Evolutionary conservation across 345 rosid species (phyloP).

Genomic region (Raphanus sativus): DNA sequence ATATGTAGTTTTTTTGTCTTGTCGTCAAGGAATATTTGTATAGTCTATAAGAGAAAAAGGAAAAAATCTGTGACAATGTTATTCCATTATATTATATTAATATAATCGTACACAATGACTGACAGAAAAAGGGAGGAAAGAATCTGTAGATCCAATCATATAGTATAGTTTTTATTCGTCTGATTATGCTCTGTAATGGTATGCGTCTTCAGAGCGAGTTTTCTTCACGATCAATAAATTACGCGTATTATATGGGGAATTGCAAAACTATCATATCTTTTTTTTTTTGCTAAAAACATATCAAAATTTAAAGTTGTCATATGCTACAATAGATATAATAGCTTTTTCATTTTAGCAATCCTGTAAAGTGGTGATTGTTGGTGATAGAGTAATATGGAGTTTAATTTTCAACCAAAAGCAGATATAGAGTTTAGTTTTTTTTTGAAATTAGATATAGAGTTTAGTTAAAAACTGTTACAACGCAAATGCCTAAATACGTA

Average conservation of each 20-base stretch:
- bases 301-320: background rate
- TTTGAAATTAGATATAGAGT: too few species aligned
- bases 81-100: background rate
- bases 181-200: conserved; percentile 16
- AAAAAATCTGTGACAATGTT: conserved; percentile 1
- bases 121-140: background rate
- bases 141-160: conserved; percentile 16
- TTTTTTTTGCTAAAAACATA: background rate
- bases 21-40: conserved; percentile 22
- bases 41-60: background rate
- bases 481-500: background rate
- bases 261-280: background rate
- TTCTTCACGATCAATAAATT: conserved; percentile 24
- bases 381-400: background rate
- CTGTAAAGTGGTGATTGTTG: background rate
- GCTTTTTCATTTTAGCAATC: background rate
- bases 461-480: background rate
- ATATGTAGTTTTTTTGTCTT: background rate
- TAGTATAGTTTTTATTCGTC: background rate
- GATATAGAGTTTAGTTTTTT: too few species aligned
- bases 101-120: background rate
- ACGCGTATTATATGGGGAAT: background rate
- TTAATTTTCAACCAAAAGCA: too few species aligned
- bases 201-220: conserved; percentile 15
- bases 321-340: background rate